Percentiles rank a stretch among this genome's conserved stretches.
Conservation (phyloP, 495 filamentous ascomycete genomes). For the Aspergillus leporis region DNA sequence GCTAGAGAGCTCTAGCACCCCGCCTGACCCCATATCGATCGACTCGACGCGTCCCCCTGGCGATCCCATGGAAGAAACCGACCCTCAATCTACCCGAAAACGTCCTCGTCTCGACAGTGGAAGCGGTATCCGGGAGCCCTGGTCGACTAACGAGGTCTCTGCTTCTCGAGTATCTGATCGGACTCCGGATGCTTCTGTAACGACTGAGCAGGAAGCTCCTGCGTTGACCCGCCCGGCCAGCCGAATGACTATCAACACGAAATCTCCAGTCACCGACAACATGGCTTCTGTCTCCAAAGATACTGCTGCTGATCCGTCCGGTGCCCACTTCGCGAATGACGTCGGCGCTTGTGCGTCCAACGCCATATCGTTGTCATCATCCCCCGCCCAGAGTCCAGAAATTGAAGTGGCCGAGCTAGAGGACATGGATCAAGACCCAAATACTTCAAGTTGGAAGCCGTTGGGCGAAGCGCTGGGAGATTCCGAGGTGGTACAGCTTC, state of each 20-base stretch:
- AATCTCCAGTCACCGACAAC: slow-evolving; percentile 33
- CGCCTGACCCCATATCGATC: slow-evolving; percentile 39
- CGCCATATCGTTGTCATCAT: slow-evolving; percentile 50
- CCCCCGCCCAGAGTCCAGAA: slow-evolving; percentile 51
- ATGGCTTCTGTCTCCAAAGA: slow-evolving; percentile 21
- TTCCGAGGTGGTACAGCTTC: slow-evolving; percentile 37
- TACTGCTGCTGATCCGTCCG: slow-evolving; percentile 16
- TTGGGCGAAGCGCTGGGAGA: slow-evolving; percentile 40
- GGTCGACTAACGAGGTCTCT: slow-evolving; percentile 42
- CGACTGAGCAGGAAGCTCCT: slow-evolving; percentile 32
- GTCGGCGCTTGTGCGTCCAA: slow-evolving; percentile 27
- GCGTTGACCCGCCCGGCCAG: slow-evolving; percentile 43
- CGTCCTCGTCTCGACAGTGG: slow-evolving; percentile 64
- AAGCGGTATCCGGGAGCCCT: slow-evolving; percentile 42
- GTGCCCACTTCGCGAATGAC: slow-evolving; percentile 14
- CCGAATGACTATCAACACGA: slow-evolving; percentile 60
- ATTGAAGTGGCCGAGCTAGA: slow-evolving; percentile 58
- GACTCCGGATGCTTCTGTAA: slow-evolving; percentile 33
- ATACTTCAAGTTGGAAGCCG: slow-evolving; percentile 44
- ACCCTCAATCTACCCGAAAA: slow-evolving; percentile 57
- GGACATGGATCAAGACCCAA: slow-evolving; percentile 52
- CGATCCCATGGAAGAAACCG: slow-evolving; percentile 58
- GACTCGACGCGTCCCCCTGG: slow-evolving; percentile 34
- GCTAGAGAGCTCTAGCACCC: slow-evolving; percentile 50
- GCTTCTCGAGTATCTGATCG: slow-evolving; percentile 19